Evolutionary conservation across 1,284 basidiomycete genomes (phyloP).

Genomic region (Cutaneotrichosporon daszewskae): DNA sequence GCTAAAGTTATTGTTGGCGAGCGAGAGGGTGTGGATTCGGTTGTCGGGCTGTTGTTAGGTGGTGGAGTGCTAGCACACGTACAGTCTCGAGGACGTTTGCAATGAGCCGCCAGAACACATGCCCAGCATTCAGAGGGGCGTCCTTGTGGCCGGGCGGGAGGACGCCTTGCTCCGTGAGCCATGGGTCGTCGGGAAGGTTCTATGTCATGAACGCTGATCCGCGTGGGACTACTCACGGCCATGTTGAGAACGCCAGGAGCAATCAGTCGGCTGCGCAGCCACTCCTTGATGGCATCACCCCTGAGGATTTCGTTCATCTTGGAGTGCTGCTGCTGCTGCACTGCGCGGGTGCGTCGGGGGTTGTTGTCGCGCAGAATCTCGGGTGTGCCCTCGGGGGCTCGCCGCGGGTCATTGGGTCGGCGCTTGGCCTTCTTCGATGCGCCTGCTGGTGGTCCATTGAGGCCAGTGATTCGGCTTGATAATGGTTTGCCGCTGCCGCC

Average conservation of each 20-base stretch:
- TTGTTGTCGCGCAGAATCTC: constrained; percentile 17
- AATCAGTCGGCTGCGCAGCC: constrained; percentile 33
- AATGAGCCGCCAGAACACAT: constrained; percentile 41
- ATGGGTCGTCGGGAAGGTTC: constrained; percentile 34
- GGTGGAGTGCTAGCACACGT: not conserved
- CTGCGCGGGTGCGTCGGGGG: constrained; percentile 9
- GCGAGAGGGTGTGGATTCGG: constrained; percentile 40
- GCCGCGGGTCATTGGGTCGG: constrained; percentile 13
- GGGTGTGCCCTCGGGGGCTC: constrained; percentile 21
- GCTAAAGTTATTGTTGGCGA: constrained; percentile 37
- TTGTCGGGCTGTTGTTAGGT: constrained; percentile 9
- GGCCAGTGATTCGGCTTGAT: constrained; percentile 15
- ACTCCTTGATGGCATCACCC: constrained; percentile 39
- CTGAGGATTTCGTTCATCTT: constrained; percentile 30
- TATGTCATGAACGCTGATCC: constrained; percentile 4
- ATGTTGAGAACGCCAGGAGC: constrained; percentile 39
- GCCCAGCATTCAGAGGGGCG: constrained; percentile 32
- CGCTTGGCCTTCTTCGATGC: constrained; percentile 5
- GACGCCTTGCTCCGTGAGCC: constrained; percentile 38
- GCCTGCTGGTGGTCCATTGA: not conserved
- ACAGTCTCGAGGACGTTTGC: constrained; percentile 35
- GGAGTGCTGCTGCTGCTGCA: constrained; percentile 25
- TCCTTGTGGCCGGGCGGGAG: constrained; percentile 38
- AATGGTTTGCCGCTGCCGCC: constrained; percentile 6
- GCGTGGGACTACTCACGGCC: constrained; percentile 11